Base-by-base conservation (phyloP, 2,329 filamentous ascomycete genomes). In the Fusarium newnesense region DNA sequence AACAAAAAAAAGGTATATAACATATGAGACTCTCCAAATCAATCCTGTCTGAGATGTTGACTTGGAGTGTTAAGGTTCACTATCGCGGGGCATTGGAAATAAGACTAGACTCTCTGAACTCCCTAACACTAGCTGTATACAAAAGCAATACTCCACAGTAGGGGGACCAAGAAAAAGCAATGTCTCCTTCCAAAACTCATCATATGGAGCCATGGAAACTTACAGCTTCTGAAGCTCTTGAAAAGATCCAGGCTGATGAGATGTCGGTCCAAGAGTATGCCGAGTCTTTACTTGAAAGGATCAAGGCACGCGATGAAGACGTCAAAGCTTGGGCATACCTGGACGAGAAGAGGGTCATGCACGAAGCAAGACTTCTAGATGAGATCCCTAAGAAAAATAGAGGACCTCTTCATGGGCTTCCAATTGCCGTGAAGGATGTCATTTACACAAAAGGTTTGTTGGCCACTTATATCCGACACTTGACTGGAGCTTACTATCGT, bases 371-470 rank as follows among this genome's bases (percentile, higher is more conserved):
- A 43, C 76, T 78, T 28, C 83, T 91, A 4, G 89, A 91, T 71
- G 69, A 80, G 36, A 70, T 90, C 2, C 86, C 88, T 0, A 61
- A 68, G 3, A 81, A 83, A 9, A 75, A 86, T 47, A 82, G 89
- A 60, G 89, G 89, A 0, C 87, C 87, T 1, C 80, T 91, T 1
- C 88, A 91, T 75, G 89, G 89, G 3, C 79, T 91, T 8, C 84
- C 87, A 1, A 80, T 92, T 19, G 89, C 84, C 1, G 83, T 91
- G 3, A 91, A 91, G 75, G 90, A 91, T 81, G 84, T 91, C 24
- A 88, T 91, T 70, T 85, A 84, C 75, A 91, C 86, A 1, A 88
- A 87, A 76, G 86, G 86, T 85, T 49, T 52, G 47, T 40, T 26
- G n/a, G 37, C 16, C 19, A 24, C 34, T 30, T n/a, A 3, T 24